Base-by-base conservation (phyloP, 305 asterid species). In the Rubia occidens region DNA sequence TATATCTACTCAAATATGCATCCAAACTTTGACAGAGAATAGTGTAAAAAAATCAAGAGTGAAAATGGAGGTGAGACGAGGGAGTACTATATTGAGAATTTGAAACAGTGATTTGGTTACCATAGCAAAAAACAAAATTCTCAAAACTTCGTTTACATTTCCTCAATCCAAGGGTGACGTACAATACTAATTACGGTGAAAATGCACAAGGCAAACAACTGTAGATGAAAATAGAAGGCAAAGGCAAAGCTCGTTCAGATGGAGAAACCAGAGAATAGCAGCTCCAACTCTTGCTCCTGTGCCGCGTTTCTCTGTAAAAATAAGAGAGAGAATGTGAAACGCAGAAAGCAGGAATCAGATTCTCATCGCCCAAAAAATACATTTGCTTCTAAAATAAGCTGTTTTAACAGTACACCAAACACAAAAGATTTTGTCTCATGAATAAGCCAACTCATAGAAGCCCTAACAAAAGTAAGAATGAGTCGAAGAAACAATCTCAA, bases 191-290 rank as follows among this genome's bases (percentile, higher is more conserved):
- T 6, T 37, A 14, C 21, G 14, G 29, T 20, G 54, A 55, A 49
- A 58, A 14, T 56, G 2, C 56, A 69, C 32, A 42, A 24, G 59
- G 43, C 32, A 43, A 6, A n/a, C n/a, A n/a, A n/a, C n/a, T n/a
- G n/a, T n/a, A n/a, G n/a, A n/a, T n/a, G n/a, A 29, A 29, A 29
- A 29, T 29, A 29, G 32, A 1, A 29, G 32, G 2, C 32, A 4
- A 0, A 15, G 11, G 5, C 60, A 47, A 47, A 66, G 20, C 72
- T 68, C 29, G 76, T 55, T 84, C 85, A 90, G 71, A 91, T 66
- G 62, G 76, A 87, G 65, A 92, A 96, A 78, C 96, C 90, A n/a
- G 96, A 78, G 77, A 92, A 89, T 60, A 92, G 90, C 82, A 84
- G 76, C 78, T 88, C 96, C 82, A 89, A 73, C 80, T 85, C 98